These are phyloP conservation scores for Arabis hirsuta DNA, from an alignment of 345 rosid species.

Conservation along the genomic window DNA sequence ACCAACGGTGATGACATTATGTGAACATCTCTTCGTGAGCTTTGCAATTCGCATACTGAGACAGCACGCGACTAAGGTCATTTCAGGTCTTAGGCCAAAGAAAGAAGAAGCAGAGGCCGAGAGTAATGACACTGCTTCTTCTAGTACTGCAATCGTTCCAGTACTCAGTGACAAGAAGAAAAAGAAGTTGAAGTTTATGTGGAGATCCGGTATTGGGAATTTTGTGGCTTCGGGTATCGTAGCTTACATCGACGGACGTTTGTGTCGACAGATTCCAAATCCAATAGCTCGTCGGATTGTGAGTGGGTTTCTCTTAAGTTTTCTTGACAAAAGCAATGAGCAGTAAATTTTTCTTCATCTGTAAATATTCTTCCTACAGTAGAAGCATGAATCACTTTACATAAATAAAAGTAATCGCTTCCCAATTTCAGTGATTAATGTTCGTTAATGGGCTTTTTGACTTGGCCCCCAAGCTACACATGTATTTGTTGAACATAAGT, in stretches of 20 bases:
- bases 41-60: conserved; percentile 75
- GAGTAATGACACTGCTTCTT: conserved; percentile 26
- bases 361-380: conserved; percentile 1
- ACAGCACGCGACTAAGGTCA: conserved; percentile 57
- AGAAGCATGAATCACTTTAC: neutral
- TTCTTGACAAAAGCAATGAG: conserved; percentile 59
- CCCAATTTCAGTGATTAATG: neutral
- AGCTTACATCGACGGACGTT: conserved; percentile 88
- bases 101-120: conserved; percentile 43
- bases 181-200: conserved; percentile 51
- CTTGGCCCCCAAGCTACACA: conserved; percentile 21
- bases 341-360: conserved; percentile 28
- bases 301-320: conserved; percentile 82
- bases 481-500: neutral
- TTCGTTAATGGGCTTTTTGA: conserved; percentile 4
- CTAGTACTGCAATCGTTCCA: conserved; percentile 47
- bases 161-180: conserved; percentile 38
- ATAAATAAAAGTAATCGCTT: neutral
- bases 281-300: conserved; percentile 92
- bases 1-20: conserved; percentile 75
- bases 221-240: conserved; percentile 74
- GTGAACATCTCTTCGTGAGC: conserved; percentile 91
- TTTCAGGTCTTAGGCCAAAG: conserved; percentile 48
- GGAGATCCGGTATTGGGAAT: conserved; percentile 79
- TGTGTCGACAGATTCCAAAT: conserved; percentile 83